Base-by-base conservation (phyloP, 495 filamentous ascomycete species). In the Xylaria cubensis region DNA sequence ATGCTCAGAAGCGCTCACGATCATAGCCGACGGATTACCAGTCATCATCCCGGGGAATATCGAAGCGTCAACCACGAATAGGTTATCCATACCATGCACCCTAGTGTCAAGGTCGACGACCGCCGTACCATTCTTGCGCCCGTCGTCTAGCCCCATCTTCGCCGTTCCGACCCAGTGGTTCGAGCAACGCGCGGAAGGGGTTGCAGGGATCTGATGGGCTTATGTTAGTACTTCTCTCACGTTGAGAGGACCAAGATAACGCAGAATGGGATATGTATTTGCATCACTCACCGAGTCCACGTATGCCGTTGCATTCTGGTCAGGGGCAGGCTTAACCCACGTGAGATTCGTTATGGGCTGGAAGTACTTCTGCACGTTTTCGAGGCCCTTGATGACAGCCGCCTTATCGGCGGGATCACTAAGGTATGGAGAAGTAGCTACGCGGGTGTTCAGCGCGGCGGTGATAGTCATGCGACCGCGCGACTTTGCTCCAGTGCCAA, bases 111-210 rank as follows among this genome's bases (percentile, higher is more conserved):
- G 78, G 66, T 90, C 88, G 41, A 90, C 87, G 44, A 90, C 87
- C 1, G 86, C 82, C 29, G 85, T 86, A 58, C 88, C 87, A 58
- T 76, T 77, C 36, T 82, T 79, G 13, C 86, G 81, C 50, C 88
- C 86, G 70, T 87, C 85, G 69, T 90, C 87, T 2, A 80, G 79
- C 26, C 88, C 88, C 78, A 90, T 85, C 83, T 88, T 88, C 0
- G 84, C 82, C 32, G 84, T 86, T 8, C 83, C 82, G 71, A 86
- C 82, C 83, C 86, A 89, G 80, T 88, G 87, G 64, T 78, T 78
- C 17, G 77, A 72, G 67, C 77, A 77, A 8, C n/a, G 84, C 72
- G 48, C 79, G 71, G 61, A 82, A 72, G 76, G 83, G 73, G 51
- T 75, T 41, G 71, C 82, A 77, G 67, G 84, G 48, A 77, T 75